phyloP scores from a whole-genome alignment of 371 early-diverging fungal genomes.

The Rhizopus delemar region DNA sequence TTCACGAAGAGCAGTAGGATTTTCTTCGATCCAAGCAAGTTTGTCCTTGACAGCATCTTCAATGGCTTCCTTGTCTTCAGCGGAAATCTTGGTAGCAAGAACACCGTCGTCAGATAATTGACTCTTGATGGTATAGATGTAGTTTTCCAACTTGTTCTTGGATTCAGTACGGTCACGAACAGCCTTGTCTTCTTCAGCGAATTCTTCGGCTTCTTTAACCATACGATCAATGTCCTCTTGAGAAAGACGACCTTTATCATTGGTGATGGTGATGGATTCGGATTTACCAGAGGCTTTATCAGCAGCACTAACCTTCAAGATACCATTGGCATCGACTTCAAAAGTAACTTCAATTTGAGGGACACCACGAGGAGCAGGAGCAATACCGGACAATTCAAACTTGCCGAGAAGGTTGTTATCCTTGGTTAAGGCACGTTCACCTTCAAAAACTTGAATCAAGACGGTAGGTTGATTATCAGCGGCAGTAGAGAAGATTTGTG shows the following conservation, averaged over 20 bases:
- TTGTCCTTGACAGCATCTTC: constrained; percentile 87
- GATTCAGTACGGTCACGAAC: constrained; percentile 86
- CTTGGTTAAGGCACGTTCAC: constrained; percentile 94
- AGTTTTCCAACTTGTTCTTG: constrained; percentile 83
- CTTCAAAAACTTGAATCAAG: constrained; percentile 96
- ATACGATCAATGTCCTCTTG: constrained; percentile 95
- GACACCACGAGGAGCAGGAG: constrained; percentile 88
- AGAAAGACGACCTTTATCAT: constrained; percentile 94
- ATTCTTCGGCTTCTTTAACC: constrained; percentile 90
- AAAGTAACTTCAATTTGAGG: constrained; percentile 93
- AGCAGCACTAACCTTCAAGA: constrained; percentile 95
- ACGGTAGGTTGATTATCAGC: constrained; percentile 98
- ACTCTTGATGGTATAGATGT: constrained; percentile 78
- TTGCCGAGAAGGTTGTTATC: constrained; percentile 98
- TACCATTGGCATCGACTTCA: constrained; percentile 98
- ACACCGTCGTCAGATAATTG: constrained; percentile 74
- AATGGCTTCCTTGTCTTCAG: constrained; percentile 82
- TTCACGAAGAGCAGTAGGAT: constrained; percentile 68
- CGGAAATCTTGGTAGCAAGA: constrained; percentile 74
- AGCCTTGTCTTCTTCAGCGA: constrained; percentile 85
- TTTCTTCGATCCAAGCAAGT: constrained; percentile 83
- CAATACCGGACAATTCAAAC: constrained; percentile 87
- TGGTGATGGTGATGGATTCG: constrained; percentile 93
- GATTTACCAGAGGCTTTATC: constrained; percentile 95
- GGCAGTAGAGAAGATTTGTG: constrained; percentile 98